Evolutionary conservation across 2,329 filamentous ascomycete genomes (phyloP), one percentile per base, ranked within the genome.

Genomic region (Colletotrichum scovillei): DNA sequence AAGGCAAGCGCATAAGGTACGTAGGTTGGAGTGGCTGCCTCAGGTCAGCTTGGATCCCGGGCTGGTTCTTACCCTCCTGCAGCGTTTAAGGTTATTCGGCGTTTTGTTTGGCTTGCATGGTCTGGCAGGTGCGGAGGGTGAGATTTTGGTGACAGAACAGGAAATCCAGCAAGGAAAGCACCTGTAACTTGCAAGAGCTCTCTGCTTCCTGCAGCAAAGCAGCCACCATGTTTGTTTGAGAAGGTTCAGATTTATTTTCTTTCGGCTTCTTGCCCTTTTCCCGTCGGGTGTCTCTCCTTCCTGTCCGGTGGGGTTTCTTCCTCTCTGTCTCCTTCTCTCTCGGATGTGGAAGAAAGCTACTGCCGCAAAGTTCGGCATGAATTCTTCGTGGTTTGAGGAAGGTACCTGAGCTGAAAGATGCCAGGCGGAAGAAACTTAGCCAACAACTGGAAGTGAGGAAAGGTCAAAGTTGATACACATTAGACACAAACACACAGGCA

Each of bases 91-190:
- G 66, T 70, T 65, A 49, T 69, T 65, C 42, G 42, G 70, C 65
- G 70, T 73, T 73, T 65, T 73, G 70, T 60, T 52, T 64, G 70
- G 42, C 53, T 32, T 69, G 59, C 66, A 73, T 65, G 26, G 55
- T 26, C 59, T 64, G 67, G 60, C 66, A 69, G 53, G 46, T 64
- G 58, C 58, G 52, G 46, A 28, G 24, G 26, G 26, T 59, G 55
- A 24, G n/a, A 22, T n/a, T n/a, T 14, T 59, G 30, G 28, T 26
- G 30, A 42, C 24, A 14, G 42, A 63, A 38, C 5, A 49, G 49
- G 38, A 38, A 16, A 35, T 9, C 16, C 30, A 60, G 63, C 63
- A 64, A 64, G 59, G 59, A 38, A 58, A 58, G 19, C 38, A 59
- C 64, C 59, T 72, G 49, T 30, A 26, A 35, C 30, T 14, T 35